phyloP scores from a whole-genome alignment of 164 flowering plant species.

The Aristolochia fimbriata region DNA sequence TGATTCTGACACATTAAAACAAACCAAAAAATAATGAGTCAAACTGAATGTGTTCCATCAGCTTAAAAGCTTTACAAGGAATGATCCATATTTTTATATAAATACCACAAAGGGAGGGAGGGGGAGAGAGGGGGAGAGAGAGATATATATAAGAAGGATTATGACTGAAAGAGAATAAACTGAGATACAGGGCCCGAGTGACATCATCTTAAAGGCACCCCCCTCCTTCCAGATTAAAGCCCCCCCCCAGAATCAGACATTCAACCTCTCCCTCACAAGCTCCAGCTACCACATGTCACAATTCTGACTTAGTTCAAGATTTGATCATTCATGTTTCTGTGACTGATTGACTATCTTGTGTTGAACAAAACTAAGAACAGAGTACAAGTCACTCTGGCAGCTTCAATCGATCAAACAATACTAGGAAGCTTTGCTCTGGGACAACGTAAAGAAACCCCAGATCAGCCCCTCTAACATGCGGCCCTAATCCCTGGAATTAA shows the following conservation, averaged over 20 bases:
- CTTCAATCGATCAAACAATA: conserved; percentile 76
- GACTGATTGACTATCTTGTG: too few species aligned
- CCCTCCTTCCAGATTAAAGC: not conserved
- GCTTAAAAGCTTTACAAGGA: too few species aligned
- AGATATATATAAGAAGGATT: too few species aligned
- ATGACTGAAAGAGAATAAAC: too few species aligned
- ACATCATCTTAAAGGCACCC: too few species aligned
- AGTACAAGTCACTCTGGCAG: conserved; percentile 50
- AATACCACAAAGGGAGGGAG: too few species aligned
- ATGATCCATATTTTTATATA: too few species aligned
- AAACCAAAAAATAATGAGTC: too few species aligned
- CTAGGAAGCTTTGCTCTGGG: conserved; percentile 87
- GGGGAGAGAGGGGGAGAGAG: too few species aligned
- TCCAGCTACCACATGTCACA: not conserved
- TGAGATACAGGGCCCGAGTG: too few species aligned
- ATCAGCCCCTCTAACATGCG: conserved; percentile 80
- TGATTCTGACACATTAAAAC: too few species aligned
- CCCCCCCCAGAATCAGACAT: not conserved
- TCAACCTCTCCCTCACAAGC: not conserved
- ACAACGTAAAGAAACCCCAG: conserved; percentile 77
- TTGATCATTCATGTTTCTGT: not conserved
- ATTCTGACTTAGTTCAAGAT: not conserved
- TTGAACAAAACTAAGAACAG: not conserved
- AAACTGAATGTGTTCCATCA: too few species aligned
- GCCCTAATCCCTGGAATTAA: conserved; percentile 59